Evolutionary conservation across 2,329 filamentous ascomycete species (phyloP).

Genomic region (Exophiala lecanii-corni): DNA sequence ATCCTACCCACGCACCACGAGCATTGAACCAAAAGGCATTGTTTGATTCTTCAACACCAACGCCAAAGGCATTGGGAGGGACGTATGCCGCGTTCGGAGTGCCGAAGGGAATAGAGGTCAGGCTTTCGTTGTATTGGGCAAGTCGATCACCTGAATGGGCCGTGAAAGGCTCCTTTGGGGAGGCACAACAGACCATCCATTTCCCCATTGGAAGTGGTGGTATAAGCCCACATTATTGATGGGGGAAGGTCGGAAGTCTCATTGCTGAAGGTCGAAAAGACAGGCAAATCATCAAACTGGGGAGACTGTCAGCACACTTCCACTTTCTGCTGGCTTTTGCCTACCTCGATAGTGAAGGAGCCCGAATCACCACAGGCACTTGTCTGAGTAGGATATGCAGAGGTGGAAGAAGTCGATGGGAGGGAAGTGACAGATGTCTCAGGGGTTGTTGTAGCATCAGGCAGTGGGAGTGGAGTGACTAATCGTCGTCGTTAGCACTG

Average conservation of each 20-base stretch:
- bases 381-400: slow-evolving; percentile 5
- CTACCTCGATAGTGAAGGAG: slow-evolving; percentile 19
- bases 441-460: slow-evolving; percentile 1
- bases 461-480: background rate
- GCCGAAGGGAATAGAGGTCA: slow-evolving; percentile 42
- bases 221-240: slow-evolving; percentile 42
- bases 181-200: slow-evolving; percentile 47
- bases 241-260: slow-evolving; percentile 33
- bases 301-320: too few relatives aligned
- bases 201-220: slow-evolving; percentile 48
- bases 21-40: slow-evolving; percentile 50
- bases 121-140: slow-evolving; percentile 37
- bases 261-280: slow-evolving; percentile 25
- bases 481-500: too few relatives aligned
- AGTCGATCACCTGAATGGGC: slow-evolving; percentile 29
- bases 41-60: slow-evolving; percentile 39
- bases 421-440: slow-evolving; percentile 1
- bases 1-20: slow-evolving; percentile 44
- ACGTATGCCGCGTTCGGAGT: slow-evolving; percentile 29
- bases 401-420: background rate
- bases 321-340: too few relatives aligned
- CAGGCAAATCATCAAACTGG: slow-evolving; percentile 30
- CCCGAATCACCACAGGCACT: slow-evolving; percentile 20
- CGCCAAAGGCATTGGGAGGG: slow-evolving; percentile 42
- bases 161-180: slow-evolving; percentile 41